Conservation (phyloP, 768 basidiomycete species). For the Epithele typhae region DNA sequence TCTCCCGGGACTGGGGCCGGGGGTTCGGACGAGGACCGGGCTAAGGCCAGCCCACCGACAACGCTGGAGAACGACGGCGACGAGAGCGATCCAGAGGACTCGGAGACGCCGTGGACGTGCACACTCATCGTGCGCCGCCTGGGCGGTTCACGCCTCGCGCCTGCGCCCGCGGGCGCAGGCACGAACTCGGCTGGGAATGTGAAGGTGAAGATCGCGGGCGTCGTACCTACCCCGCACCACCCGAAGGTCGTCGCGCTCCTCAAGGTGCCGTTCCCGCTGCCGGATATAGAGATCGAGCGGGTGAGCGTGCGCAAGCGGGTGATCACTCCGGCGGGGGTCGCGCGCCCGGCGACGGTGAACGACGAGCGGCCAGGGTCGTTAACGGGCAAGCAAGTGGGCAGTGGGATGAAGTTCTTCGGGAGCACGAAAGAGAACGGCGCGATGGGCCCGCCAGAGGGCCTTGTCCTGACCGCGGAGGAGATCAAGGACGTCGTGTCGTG, state of each 20-base stretch:
- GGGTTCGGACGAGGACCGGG: conserved; percentile 14
- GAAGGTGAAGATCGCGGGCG: conserved; percentile 70
- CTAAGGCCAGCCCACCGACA: conserved; percentile 3
- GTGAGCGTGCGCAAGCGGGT: conserved; percentile 50
- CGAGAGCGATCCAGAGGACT: conserved; percentile 93
- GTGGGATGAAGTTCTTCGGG: conserved; percentile 6
- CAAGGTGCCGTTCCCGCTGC: conserved; percentile 86
- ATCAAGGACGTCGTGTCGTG: conserved; percentile 90
- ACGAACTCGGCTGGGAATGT: conserved; percentile 14
- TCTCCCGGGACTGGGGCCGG: conserved; percentile 17
- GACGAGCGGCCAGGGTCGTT: conserved; percentile 15
- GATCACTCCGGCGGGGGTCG: conserved; percentile 31
- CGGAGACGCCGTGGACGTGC: conserved; percentile 95
- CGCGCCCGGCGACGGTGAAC: conserved; percentile 20
- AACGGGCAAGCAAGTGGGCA: conserved; percentile 19
- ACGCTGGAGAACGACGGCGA: conserved; percentile 49
- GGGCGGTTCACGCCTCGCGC: conserved; percentile 12
- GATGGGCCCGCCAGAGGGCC: conserved; percentile 29
- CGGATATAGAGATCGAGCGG: conserved; percentile 71
- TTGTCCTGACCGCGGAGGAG: conserved; percentile 81
- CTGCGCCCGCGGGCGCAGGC: conserved; percentile 1
- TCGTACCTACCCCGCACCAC: conserved; percentile 92
- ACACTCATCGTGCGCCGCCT: conserved; percentile 62
- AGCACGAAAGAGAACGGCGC: conserved; percentile 7
- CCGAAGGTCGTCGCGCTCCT: conserved; percentile 91